phyloP scores from a whole-genome alignment of 257 asterid species.

The Solanum pinnatisectum region DNA sequence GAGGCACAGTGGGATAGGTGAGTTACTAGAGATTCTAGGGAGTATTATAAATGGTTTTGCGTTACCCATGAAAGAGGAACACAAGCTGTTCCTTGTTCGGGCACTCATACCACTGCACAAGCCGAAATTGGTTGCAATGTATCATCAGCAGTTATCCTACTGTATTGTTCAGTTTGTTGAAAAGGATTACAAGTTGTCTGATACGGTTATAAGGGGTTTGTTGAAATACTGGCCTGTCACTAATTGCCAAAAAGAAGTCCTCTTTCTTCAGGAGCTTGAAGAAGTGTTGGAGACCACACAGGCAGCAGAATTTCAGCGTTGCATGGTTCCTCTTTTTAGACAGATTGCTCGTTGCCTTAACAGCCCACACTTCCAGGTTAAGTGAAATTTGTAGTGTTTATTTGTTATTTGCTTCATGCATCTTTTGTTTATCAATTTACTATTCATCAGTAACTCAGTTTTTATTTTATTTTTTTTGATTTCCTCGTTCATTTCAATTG shows the following conservation, averaged over 20 bases:
- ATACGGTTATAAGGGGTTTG: conserved; percentile 17
- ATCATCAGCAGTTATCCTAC: conserved; percentile 19
- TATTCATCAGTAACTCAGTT: background rate
- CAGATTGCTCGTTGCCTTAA: conserved; percentile 24
- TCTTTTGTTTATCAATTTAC: background rate
- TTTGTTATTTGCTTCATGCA: background rate
- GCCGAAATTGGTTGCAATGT: conserved; percentile 9
- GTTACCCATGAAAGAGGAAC: conserved; percentile 27
- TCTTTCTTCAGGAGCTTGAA: conserved; percentile 21
- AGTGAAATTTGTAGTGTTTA: background rate
- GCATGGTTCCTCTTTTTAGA: conserved; percentile 23
- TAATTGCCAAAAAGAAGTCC: conserved; percentile 19
- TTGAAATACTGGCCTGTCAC: conserved; percentile 27
- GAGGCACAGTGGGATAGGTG: conserved; percentile 22
- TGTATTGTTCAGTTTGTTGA: conserved; percentile 19
- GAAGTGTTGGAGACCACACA: conserved; percentile 24
- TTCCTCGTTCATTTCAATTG: background rate
- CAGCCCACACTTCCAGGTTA: conserved; percentile 27
- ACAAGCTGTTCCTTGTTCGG: conserved; percentile 17
- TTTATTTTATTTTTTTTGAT: background rate
- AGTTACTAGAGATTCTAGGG: conserved; percentile 19
- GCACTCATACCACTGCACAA: conserved; percentile 24
- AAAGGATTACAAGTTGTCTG: conserved; percentile 17
- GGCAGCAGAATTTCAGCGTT: conserved; percentile 20
- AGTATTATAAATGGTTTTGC: conserved; percentile 26